Evolutionary conservation across 2,329 filamentous ascomycete genomes (phyloP), one percentile per base, ranked within the genome.

Genomic region (Fusarium temperatum): DNA sequence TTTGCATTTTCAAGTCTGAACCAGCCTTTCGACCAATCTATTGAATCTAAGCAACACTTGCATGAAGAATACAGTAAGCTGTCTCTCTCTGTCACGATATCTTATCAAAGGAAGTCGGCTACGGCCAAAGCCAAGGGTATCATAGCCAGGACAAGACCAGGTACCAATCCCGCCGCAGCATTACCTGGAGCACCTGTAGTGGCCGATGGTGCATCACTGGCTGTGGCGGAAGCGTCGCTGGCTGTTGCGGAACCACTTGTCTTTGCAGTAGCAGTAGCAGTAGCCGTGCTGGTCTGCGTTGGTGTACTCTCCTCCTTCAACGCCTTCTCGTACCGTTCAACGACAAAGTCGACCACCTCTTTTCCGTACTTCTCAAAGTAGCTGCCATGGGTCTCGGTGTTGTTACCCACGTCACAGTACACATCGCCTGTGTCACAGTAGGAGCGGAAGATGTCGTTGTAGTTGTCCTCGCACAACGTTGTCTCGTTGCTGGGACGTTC

Each of bases 371-470:
- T 79, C 22, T 53, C 30, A 18, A 84, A 73, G 72, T 86, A 86
- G 30, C 68, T 63, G 26, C 79, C 78, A 70, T 84, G 84, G 4
- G 82, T 80, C 7, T 63, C 62, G 5, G 42, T 63, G 45, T 78
- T 73, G 8, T 71, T 39, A 42, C 84, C 84, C 13, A 45, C 7
- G 73, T 82, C 83, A 74, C 83, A 85, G 77, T 83, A 85, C 22
- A 77, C 66, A 67, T 86, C 85, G 54, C 83, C 83, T 1, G 71
- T 80, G 77, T 85, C 84, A 76, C 84, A 85, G 76, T 81, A 85
- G 8, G 83, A 84, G 50, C 80, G 77, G 50, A 85, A 74, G 39
- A 81, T 80, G 73, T 79, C 69, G 61, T 76, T 74, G 73, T 83
- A 83, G 41, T 77, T 64, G 54, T 78, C 72, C 68, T 82, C 76